phyloP scores from a whole-genome alignment of 73 alveolate species.

The Stentor coeruleus region DNA sequence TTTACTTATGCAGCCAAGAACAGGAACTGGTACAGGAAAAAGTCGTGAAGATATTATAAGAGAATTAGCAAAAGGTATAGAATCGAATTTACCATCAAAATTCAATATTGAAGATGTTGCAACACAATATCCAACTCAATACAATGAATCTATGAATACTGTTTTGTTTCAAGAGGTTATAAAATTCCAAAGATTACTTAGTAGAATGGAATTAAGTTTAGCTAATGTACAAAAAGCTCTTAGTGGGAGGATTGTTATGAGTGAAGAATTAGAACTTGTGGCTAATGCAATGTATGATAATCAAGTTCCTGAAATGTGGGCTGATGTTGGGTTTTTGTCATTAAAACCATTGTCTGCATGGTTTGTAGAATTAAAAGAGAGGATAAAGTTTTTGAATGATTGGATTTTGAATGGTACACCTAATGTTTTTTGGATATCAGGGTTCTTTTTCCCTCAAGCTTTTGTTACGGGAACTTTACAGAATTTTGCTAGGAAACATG shows the following conservation, averaged over 20 bases:
- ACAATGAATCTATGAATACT: slow-evolving; percentile 98
- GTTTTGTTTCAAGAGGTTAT: slow-evolving; percentile 97
- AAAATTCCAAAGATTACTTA: slow-evolving; percentile 84
- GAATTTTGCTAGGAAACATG: slow-evolving; percentile 99
- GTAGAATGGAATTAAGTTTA: background rate
- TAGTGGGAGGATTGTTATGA: slow-evolving; percentile 93
- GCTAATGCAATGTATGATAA: slow-evolving; percentile 88
- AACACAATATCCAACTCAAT: slow-evolving; percentile 94
- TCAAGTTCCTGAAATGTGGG: slow-evolving; percentile 97
- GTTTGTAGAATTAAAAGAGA: slow-evolving; percentile 88
- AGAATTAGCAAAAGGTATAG: slow-evolving; percentile 74
- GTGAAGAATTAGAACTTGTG: slow-evolving; percentile 94
- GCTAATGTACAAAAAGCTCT: slow-evolving; percentile 74
- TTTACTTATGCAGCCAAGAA: slow-evolving; percentile 92
- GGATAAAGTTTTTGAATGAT: slow-evolving; percentile 78
- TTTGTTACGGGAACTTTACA: slow-evolving; percentile 98
- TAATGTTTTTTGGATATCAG: slow-evolving; percentile 82
- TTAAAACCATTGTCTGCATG: slow-evolving; percentile 97
- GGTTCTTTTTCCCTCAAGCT: slow-evolving; percentile 99
- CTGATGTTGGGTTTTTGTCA: slow-evolving; percentile 95
- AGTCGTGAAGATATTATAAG: slow-evolving; percentile 88
- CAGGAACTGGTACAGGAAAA: slow-evolving; percentile 90
- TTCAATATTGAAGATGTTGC: slow-evolving; percentile 93
- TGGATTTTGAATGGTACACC: slow-evolving; percentile 93
- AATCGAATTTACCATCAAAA: slow-evolving; percentile 78